Conservation (phyloP, 345 rosid species). For the Nephelium lappaceum region DNA sequence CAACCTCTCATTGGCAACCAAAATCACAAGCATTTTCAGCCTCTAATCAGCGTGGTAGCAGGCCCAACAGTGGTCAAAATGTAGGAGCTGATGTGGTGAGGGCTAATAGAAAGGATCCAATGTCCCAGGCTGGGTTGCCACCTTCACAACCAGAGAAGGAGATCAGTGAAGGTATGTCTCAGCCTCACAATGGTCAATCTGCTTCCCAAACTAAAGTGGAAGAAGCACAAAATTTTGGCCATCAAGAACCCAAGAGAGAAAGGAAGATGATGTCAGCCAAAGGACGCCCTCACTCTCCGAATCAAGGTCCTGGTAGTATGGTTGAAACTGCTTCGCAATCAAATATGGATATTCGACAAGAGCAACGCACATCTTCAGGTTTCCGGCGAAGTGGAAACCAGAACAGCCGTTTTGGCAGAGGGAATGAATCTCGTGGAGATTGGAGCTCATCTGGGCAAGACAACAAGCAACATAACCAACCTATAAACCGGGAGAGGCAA, state of each 20-base stretch:
- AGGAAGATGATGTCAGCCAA: constrained; percentile 40
- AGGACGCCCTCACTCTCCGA: constrained; percentile 40
- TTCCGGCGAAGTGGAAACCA: constrained; percentile 62
- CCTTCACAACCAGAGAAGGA: constrained; percentile 32
- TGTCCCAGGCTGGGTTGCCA: constrained; percentile 26
- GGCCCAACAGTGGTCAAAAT: constrained; percentile 43
- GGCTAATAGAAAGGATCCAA: constrained; percentile 49
- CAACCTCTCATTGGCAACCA: constrained; percentile 76
- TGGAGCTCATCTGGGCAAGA: constrained; percentile 69
- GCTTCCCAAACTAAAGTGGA: constrained; percentile 32
- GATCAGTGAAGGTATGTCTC: constrained; percentile 22
- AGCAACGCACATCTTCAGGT: constrained; percentile 45
- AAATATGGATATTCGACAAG: constrained; percentile 45
- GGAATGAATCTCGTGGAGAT: constrained; percentile 66
- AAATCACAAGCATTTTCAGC: constrained; percentile 48
- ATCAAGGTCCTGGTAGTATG: constrained; percentile 36
- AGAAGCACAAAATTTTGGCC: constrained; percentile 35
- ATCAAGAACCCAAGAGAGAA: constrained; percentile 55
- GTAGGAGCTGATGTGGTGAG: constrained; percentile 39
- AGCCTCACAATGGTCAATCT: constrained; percentile 25
- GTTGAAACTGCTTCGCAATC: constrained; percentile 34
- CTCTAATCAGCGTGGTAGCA: constrained; percentile 42
- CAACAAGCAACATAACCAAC: constrained; percentile 47
- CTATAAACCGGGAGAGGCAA: constrained; percentile 60
- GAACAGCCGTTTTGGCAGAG: constrained; percentile 50